phyloP scores from a whole-genome alignment of 179 eudicot species.

The Actinidia arguta region DNA sequence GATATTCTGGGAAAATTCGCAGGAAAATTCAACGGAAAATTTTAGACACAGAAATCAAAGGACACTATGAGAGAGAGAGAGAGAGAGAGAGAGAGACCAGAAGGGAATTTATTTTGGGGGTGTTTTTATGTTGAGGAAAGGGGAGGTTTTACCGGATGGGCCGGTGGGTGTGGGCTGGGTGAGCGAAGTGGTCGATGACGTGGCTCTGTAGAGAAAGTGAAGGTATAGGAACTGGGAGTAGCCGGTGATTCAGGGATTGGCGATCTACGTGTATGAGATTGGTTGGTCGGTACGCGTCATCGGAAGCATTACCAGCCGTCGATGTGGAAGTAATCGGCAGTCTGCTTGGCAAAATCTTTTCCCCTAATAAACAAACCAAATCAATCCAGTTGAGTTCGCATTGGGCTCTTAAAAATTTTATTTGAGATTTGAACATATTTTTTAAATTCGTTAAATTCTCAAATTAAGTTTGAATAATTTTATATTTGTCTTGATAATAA shows the following conservation, averaged over 20 bases:
- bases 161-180: background rate
- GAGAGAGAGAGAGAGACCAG: background rate
- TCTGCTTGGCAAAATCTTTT: background rate
- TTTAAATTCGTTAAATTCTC: no score
- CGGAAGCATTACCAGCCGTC: background rate
- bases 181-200: background rate
- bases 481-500: no score
- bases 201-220: background rate
- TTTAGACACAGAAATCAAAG: background rate
- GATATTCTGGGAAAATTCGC: no score
- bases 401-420: no score
- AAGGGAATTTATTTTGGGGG: background rate
- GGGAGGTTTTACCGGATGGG: background rate
- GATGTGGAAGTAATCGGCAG: background rate
- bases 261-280: background rate
- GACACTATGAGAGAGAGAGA: background rate
- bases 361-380: no score
- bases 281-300: conserved; percentile 8
- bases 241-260: background rate
- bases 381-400: no score
- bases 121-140: no score
- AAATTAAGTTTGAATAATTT: no score
- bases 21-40: background rate
- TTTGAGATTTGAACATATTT: no score
- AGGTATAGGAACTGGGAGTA: background rate